Percentiles rank a stretch among this genome's conserved stretches.
Conservation (phyloP, 2,329 filamentous ascomycete genomes). For the Ophioceras dolichostomum region DNA sequence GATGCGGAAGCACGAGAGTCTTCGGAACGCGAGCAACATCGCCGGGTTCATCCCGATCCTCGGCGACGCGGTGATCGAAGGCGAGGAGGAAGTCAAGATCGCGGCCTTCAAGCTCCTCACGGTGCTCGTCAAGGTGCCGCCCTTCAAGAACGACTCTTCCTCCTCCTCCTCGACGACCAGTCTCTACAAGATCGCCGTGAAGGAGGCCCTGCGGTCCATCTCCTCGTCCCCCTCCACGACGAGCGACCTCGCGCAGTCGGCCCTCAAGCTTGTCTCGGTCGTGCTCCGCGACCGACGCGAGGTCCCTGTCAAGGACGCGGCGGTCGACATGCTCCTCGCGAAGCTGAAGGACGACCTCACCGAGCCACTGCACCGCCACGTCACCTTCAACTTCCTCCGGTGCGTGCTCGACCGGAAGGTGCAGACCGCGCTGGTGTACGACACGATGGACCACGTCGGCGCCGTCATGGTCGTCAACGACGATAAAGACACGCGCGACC, state of each 20-base stretch:
- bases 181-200: constrained; percentile 64
- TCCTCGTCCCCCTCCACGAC: constrained; percentile 67
- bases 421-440: constrained; percentile 79
- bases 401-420: constrained; percentile 77
- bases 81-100: constrained; percentile 86
- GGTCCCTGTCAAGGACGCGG: constrained; percentile 65
- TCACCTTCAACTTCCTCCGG: constrained; percentile 89
- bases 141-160: constrained; percentile 59
- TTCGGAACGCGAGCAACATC: constrained; percentile 70
- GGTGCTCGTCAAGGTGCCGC: constrained; percentile 72
- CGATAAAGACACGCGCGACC: constrained; percentile 73
- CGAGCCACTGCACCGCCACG: constrained; percentile 80
- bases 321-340: constrained; percentile 70
- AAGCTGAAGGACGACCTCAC: constrained; percentile 82
- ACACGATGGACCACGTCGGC: constrained; percentile 78
- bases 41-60: constrained; percentile 79
- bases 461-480: constrained; percentile 95
- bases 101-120: constrained; percentile 77
- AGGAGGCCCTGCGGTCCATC: constrained; percentile 73
- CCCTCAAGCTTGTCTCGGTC: constrained; percentile 76
- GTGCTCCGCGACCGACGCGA: constrained; percentile 71
- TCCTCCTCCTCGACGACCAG: too few species aligned
- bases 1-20: constrained; percentile 71
- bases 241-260: constrained; percentile 74
- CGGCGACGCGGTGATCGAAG: constrained; percentile 72